Percentiles rank a stretch among this genome's conserved stretches.
These are phyloP conservation scores for Scheffersomyces quercinus DNA, from an alignment of 1,139 yeast species.

Conservation along the genomic window DNA sequence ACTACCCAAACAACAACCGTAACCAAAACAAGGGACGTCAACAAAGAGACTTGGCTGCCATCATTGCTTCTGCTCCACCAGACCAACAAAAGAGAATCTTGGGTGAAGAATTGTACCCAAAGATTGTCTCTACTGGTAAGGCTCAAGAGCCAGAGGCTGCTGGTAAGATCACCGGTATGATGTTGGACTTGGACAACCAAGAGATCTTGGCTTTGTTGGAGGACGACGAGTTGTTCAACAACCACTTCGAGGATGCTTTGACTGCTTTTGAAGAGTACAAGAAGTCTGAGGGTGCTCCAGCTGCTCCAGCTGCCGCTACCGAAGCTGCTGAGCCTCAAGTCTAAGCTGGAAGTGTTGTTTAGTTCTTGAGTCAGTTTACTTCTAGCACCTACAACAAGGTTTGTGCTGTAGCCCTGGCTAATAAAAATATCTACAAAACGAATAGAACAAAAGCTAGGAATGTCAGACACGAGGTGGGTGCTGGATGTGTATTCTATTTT, in stretches of 20 bases:
- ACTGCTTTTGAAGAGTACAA: slow-evolving; percentile 89
- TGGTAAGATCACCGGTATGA: slow-evolving; percentile 99
- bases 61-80: slow-evolving; percentile 64
- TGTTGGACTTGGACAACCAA: slow-evolving; percentile 90
- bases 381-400: background rate
- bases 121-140: slow-evolving; percentile 87
- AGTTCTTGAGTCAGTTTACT: no score
- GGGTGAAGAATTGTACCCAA: slow-evolving; percentile 97
- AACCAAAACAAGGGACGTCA: slow-evolving; percentile 38
- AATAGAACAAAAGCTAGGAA: no score
- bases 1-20: slow-evolving; percentile 43
- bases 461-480: no score
- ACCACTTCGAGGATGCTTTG: slow-evolving; percentile 93
- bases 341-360: slow-evolving; percentile 2
- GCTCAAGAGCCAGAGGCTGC: slow-evolving; percentile 91
- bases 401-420: no score
- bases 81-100: slow-evolving; percentile 96
- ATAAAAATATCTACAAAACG: no score
- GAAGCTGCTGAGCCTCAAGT: slow-evolving; percentile 12
- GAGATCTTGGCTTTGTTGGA: slow-evolving; percentile 88
- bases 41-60: slow-evolving; percentile 54
- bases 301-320: slow-evolving; percentile 16
- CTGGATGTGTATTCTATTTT: slow-evolving; percentile 19
- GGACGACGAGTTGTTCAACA: slow-evolving; percentile 86
- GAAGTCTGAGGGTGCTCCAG: slow-evolving; percentile 42